A percentile compares a stretch with the other conserved stretches of the same genome.
Conservation (phyloP, 495 filamentous ascomycete genomes). For the Thozetella sp. region DNA sequence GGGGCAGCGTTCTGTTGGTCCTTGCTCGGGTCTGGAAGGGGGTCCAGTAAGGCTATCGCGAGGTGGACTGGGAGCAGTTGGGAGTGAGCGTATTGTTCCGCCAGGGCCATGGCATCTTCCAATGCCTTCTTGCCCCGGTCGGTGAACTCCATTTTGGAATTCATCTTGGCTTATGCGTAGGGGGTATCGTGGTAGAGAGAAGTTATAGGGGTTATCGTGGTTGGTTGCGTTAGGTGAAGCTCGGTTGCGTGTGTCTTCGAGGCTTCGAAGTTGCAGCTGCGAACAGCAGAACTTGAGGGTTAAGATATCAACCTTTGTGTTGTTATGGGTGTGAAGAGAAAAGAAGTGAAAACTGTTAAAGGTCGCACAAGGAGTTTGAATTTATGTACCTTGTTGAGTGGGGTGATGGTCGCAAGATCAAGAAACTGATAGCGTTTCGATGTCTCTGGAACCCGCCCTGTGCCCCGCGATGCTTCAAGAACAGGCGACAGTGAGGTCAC, state of each 20-base stretch:
- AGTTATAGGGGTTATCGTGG: background rate
- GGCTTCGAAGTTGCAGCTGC: slow-evolving; percentile 1
- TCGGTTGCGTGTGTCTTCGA: background rate
- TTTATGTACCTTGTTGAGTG: background rate
- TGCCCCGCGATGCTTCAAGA: slow-evolving; percentile 2
- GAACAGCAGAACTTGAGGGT: background rate
- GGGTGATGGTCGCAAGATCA: background rate
- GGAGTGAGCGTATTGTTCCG: slow-evolving; percentile 85
- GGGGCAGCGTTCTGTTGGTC: slow-evolving; percentile 68
- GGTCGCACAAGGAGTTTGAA: background rate
- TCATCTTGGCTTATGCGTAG: slow-evolving; percentile 35
- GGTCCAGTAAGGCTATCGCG: slow-evolving; percentile 85
- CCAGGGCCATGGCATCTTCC: slow-evolving; percentile 79
- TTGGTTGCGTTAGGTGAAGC: background rate
- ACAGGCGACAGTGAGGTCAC: slow-evolving; percentile 2
- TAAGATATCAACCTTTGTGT: background rate
- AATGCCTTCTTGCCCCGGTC: slow-evolving; percentile 88
- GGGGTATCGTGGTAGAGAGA: slow-evolving; percentile 9
- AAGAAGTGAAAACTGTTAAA: background rate
- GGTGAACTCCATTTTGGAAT: slow-evolving; percentile 77
- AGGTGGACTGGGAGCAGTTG: slow-evolving; percentile 89
- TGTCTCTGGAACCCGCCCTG: background rate
- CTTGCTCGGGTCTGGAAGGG: slow-evolving; percentile 73
- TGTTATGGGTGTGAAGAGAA: background rate
- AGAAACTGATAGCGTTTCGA: background rate